Base-by-base conservation (phyloP, 805 yeast species). In the Saccharomycopsis babjevae region DNA sequence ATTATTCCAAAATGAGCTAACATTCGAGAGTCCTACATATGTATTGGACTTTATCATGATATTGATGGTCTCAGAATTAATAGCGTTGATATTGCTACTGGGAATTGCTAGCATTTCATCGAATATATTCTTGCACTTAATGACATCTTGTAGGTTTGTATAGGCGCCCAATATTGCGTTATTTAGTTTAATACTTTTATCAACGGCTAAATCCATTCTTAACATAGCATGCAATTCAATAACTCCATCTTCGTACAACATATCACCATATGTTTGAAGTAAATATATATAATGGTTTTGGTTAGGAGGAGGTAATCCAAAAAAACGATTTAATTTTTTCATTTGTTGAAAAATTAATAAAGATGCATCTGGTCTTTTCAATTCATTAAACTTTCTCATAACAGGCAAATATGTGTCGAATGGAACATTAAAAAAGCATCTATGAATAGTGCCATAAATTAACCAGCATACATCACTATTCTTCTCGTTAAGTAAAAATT, bases 141-240 rank as follows among this genome's bases (percentile, higher is more conserved):
- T 75, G 13, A 80, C 74, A 61, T 83, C 85, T 63, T 80, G 83
- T 36, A 84, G 68, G 57, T 81, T 74, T 40, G 83, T 74, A 68
- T 84, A 85, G 0, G 89, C 88, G 50, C 79, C 82, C 70, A 87
- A 77, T 55, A 86, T 70, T 1, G 83, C 70, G 68, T 88, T 87
- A 67, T 84, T 77, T 43, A 88, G 69, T 28, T 71, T 73, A 16
- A 83, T 77, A 66, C 84, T 83, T 64, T 82, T 78, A 59, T 76
- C 79, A 46, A 85, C 72, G 8, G 74, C 70, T 58, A 79, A 63
- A 65, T 87, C 93, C 80, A 84, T 79, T 59, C 85, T 83, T 67
- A 86, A 71, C 59, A 78, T 77, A 57, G 82, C 78, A 65, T 86
- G 89, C 4, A 87, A 70, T 64, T 83, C 86, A 52, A 74, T 73